Base-by-base conservation (phyloP, 2,329 filamentous ascomycete species). In the Cordyceps tenuipes region DNA sequence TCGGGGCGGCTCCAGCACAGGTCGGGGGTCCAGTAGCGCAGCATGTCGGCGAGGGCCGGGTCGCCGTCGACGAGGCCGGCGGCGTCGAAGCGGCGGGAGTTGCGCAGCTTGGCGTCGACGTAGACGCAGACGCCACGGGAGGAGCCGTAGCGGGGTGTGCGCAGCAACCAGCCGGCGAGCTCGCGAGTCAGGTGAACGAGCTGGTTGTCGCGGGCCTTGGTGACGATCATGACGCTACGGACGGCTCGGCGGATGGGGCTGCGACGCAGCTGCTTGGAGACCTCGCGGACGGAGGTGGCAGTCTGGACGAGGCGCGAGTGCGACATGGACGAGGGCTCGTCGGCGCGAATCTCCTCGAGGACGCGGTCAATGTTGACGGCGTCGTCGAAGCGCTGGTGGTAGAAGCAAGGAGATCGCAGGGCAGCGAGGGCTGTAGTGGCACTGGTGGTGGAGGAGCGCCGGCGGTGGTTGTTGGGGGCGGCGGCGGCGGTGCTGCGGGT, bases 171-270 rank as follows among this genome's bases (percentile, higher is more conserved):
- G 66, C 87, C 84, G 12, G 93, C 81, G 62, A 99, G 78, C 71
- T 99, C 91, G 62, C 90, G 84, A 1, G 94, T 99, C 66, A 97
- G 79, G 66, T 89, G 84, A 39, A 99, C 93, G 17, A 99, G 82
- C 66, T 90, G 86, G 70, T 99, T 97, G 76, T 99, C 94, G 64
- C 94, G 86, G 23, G 94, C 94, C 75, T 97, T 99, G 63, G 94
- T 99, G 64, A 99, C 90, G 68, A 99, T 96, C 94, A 99, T 97
- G 69, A 99, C 84, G 71, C 91, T 97, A 69, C 85, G 86, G 51
- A 99, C 92, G 12, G 92, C 92, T 65, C 92, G 87, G 75, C 90
- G 94, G 73, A 97, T 91, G 23, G 94, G 93, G 46, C 91, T 85
- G 60, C 93, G 86, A 76, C 96, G 93, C 61, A 99, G 81, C 75